A percentile compares a stretch with the other conserved stretches of the same genome.
phyloP scores from a whole-genome alignment of 805 yeast species.

The Ogataea allantospora region DNA sequence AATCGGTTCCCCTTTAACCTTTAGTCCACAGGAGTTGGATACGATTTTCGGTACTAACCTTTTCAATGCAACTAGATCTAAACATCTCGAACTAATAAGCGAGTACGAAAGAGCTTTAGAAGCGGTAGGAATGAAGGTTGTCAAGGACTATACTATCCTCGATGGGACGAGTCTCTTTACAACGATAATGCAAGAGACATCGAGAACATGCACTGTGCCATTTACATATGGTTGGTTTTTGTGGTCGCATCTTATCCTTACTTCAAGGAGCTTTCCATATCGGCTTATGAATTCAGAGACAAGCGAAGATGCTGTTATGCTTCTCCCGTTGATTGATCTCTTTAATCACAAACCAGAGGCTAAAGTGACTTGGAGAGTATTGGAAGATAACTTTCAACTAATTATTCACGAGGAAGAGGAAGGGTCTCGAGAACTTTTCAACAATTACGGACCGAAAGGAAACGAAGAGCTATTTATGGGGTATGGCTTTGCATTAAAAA shows the following conservation, averaged over 20 bases:
- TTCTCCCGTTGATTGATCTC: conserved; percentile 76
- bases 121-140: background rate
- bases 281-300: conserved; percentile 41
- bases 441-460: conserved; percentile 86
- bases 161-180: conserved; percentile 6
- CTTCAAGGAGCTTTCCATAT: conserved; percentile 81
- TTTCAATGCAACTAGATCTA: conserved; percentile 45
- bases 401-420: conserved; percentile 5
- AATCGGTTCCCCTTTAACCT: conserved; percentile 62
- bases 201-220: conserved; percentile 30
- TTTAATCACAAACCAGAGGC: conserved; percentile 67
- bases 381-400: conserved; percentile 19
- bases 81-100: conserved; percentile 41
- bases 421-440: conserved; percentile 50
- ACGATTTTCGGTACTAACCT: conserved; percentile 62
- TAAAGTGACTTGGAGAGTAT: conserved; percentile 60
- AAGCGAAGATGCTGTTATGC: conserved; percentile 40
- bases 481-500: conserved; percentile 71
- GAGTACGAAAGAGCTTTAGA: conserved; percentile 46
- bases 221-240: conserved; percentile 54
- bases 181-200: conserved; percentile 20
- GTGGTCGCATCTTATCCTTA: conserved; percentile 72
- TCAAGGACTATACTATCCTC: conserved; percentile 9
- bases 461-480: conserved; percentile 79
- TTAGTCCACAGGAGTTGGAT: conserved; percentile 49